Base-by-base conservation (phyloP, 1,284 basidiomycete genomes). In the Polyporus tsugae region DNA sequence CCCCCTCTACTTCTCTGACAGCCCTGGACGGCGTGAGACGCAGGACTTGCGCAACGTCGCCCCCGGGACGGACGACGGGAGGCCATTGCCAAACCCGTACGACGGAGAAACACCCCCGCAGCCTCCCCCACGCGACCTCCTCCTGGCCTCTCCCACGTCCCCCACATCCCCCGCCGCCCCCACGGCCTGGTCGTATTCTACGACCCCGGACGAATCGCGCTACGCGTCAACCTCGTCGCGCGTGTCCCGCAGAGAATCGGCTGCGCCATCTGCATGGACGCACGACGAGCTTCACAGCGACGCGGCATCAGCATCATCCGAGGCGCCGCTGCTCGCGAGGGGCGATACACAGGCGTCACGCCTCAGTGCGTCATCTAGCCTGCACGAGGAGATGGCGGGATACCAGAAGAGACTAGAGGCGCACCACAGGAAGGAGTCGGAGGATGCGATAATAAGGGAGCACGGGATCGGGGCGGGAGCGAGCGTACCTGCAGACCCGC, bases 391-490 rank as follows among this genome's bases (percentile, higher is more conserved):
- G 62, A 70, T 78, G 62, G 67, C 72, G n/a, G 69, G 65, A 4
- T 77, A 78, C 60, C 76, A 78, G 70, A 78, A 78, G 69, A 69
- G 70, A 36, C 64, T 78, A 58, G 76, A 78, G 69, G 73, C 71
- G 10, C 76, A 78, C 42, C 73, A 76, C 58, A 68, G 70, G 62
- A 76, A 78, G 64, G 75, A 75, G 38, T 64, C 65, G 29, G 69
- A 72, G 38, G 71, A 70, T 25, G 71, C 67, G 65, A 64, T 57
- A 60, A 52, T 33, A 13, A 59, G 66, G 44, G 61, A 69, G 46
- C 36, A 33, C 15, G 36, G 66, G 29, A 63, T 69, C 53, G 63
- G 70, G 22, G 52, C 66, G 63, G 58, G 65, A 62, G 66, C 62
- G 22, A 41, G 46, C 41, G 52, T 75, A 2, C 75, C 72, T 17